Percentiles rank a stretch among this genome's conserved stretches.
These are phyloP conservation scores for Lactarius psammicola DNA, from an alignment of 768 basidiomycete genomes.

Conservation along the genomic window DNA sequence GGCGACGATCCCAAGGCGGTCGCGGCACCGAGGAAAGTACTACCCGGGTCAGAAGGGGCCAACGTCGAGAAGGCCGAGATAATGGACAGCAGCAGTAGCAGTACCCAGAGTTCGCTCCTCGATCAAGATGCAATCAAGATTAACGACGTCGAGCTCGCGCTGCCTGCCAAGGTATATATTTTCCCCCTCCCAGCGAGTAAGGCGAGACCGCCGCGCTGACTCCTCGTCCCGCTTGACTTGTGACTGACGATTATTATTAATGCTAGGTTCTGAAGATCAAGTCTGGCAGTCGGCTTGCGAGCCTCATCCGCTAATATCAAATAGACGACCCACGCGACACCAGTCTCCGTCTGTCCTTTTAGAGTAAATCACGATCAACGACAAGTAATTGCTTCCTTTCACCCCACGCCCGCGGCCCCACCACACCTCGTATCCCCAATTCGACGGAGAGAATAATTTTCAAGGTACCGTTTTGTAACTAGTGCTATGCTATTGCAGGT, in stretches of 20 bases:
- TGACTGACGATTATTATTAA: background rate
- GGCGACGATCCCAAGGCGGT: background rate
- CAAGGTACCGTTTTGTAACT: constrained; percentile 7
- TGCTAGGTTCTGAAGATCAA: constrained; percentile 8
- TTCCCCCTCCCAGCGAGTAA: background rate
- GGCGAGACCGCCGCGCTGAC: background rate
- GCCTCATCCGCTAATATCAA: constrained; percentile 6
- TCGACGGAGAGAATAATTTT: background rate
- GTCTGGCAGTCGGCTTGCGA: constrained; percentile 17
- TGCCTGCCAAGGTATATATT: constrained; percentile 11
- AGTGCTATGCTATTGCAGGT: constrained; percentile 10
- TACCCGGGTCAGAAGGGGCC: background rate
- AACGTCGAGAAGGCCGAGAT: constrained; percentile 8
- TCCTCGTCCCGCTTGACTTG: background rate
- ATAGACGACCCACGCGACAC: constrained; percentile 2
- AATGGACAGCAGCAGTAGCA: background rate
- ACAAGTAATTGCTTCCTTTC: constrained; percentile 11
- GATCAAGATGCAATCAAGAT: constrained; percentile 7
- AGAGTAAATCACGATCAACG: background rate
- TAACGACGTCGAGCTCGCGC: background rate
- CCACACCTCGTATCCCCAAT: constrained; percentile 2
- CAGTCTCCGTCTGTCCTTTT: background rate
- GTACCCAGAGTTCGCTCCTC: constrained; percentile 8
- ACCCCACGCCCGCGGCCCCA: background rate
- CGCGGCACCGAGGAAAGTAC: background rate